Conservation (phyloP, 257 asterid species). For the Fraxinus cuspidata region DNA sequence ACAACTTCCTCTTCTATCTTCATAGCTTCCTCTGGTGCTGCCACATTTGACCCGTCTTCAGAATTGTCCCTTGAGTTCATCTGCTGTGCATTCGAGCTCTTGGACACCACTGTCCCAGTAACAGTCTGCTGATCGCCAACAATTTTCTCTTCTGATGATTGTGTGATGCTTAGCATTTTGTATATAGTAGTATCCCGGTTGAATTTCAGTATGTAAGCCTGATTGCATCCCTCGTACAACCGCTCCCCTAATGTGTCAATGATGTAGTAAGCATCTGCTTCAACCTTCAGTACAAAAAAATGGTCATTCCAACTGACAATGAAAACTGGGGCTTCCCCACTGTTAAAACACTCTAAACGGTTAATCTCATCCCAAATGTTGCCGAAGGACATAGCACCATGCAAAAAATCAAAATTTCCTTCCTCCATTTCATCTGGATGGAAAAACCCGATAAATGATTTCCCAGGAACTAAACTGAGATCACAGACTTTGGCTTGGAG, state of each 20-base stretch:
- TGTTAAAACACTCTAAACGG: slow-evolving; percentile 32
- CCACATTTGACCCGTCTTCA: slow-evolving; percentile 23
- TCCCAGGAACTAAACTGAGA: slow-evolving; percentile 60
- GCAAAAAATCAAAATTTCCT: slow-evolving; percentile 72
- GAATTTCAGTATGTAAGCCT: slow-evolving; percentile 88
- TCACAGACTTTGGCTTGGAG: slow-evolving; percentile 69
- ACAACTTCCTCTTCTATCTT: too few species aligned
- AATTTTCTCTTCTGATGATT: slow-evolving; percentile 49
- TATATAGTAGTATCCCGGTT: slow-evolving; percentile 56
- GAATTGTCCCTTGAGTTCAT: slow-evolving; percentile 27
- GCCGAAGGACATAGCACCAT: slow-evolving; percentile 97
- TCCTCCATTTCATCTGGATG: slow-evolving; percentile 74
- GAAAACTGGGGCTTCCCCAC: slow-evolving; percentile 55
- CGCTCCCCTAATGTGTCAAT: slow-evolving; percentile 96
- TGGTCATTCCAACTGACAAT: slow-evolving; percentile 97
- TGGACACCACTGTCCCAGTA: slow-evolving; percentile 30
- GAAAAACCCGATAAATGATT: slow-evolving; percentile 91
- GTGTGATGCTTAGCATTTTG: slow-evolving; percentile 42
- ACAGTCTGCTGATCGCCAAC: slow-evolving; percentile 31
- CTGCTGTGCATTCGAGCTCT: slow-evolving; percentile 27
- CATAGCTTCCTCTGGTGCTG: slow-evolving; percentile 38
- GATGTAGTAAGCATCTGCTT: slow-evolving; percentile 73
- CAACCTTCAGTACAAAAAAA: slow-evolving; percentile 86
- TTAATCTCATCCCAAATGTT: slow-evolving; percentile 91
- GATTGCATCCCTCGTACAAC: slow-evolving; percentile 83